Evolutionary conservation across 805 yeast genomes (phyloP).

Genomic region (Danielia oregonensis): DNA sequence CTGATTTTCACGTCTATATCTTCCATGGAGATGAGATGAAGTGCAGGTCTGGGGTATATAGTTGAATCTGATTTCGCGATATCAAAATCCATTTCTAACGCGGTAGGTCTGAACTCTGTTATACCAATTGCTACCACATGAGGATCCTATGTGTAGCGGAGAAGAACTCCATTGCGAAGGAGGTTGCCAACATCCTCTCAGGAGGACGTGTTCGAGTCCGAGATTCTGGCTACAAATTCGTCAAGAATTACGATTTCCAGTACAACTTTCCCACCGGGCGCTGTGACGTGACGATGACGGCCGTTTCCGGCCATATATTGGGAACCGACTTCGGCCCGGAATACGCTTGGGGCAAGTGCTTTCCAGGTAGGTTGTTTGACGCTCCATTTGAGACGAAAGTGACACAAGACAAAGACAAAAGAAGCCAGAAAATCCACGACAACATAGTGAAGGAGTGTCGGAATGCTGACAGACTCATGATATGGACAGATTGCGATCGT

Average conservation of each 20-base stretch:
- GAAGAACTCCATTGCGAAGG: slow-evolving; percentile 90
- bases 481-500: slow-evolving; percentile 88
- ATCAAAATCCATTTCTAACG: no score
- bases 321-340: slow-evolving; percentile 60
- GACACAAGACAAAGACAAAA: slow-evolving; percentile 33
- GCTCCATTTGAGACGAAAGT: slow-evolving; percentile 55
- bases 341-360: slow-evolving; percentile 62
- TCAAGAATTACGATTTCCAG: slow-evolving; percentile 74
- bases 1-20: slow-evolving; percentile 11
- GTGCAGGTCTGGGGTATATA: slow-evolving; percentile 11
- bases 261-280: slow-evolving; percentile 65
- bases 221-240: slow-evolving; percentile 53
- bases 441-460: slow-evolving; percentile 70
- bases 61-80: slow-evolving; percentile 1
- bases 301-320: slow-evolving; percentile 84
- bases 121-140: no score
- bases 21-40: slow-evolving; percentile 9
- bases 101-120: no score
- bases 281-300: slow-evolving; percentile 85
- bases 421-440: slow-evolving; percentile 40
- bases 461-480: slow-evolving; percentile 62
- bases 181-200: slow-evolving; percentile 69
- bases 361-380: slow-evolving; percentile 63
- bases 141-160: slow-evolving; percentile 92
- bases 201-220: slow-evolving; percentile 60